phyloP scores from a whole-genome alignment of 441 rosid genomes.

The Brassica balearica region DNA sequence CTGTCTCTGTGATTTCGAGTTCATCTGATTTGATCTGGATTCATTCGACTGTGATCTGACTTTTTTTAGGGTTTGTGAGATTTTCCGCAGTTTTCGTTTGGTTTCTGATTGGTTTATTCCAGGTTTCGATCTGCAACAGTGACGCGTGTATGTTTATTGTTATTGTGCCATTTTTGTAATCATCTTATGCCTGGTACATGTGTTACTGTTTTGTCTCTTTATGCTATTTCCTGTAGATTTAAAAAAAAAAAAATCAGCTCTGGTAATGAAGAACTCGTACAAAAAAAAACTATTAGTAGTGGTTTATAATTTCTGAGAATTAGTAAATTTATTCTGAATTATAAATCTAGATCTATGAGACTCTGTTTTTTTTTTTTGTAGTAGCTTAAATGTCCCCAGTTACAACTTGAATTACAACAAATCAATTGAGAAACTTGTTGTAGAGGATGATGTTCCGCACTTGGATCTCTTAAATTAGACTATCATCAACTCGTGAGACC shows the following conservation, averaged over 20 bases:
- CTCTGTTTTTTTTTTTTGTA: neutral
- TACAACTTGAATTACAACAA: neutral
- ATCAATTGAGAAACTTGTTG: neutral
- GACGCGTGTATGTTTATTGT: slow-evolving; percentile 9
- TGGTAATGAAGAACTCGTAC: too few relatives aligned
- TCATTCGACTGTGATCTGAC: slow-evolving; percentile 26
- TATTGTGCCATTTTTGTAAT: slow-evolving; percentile 29
- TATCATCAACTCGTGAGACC: too few relatives aligned
- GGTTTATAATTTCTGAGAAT: slow-evolving; percentile 7
- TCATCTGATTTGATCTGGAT: slow-evolving; percentile 20
- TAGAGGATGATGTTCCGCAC: neutral
- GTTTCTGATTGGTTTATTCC: neutral
- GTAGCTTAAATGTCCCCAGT: neutral
- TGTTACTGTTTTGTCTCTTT: slow-evolving; percentile 24
- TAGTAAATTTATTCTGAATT: neutral
- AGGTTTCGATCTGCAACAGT: neutral
- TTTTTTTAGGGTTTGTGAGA: slow-evolving; percentile 32
- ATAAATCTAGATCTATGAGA: neutral
- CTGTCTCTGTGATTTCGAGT: too few relatives aligned
- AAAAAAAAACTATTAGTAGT: neutral
- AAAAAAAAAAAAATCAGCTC: neutral
- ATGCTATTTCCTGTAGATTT: neutral
- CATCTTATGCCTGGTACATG: slow-evolving; percentile 15
- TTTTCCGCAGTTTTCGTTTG: neutral
- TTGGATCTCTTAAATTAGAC: neutral